Conservation (phyloP, 768 basidiomycete genomes). For the Daedaleopsis sinensis region DNA sequence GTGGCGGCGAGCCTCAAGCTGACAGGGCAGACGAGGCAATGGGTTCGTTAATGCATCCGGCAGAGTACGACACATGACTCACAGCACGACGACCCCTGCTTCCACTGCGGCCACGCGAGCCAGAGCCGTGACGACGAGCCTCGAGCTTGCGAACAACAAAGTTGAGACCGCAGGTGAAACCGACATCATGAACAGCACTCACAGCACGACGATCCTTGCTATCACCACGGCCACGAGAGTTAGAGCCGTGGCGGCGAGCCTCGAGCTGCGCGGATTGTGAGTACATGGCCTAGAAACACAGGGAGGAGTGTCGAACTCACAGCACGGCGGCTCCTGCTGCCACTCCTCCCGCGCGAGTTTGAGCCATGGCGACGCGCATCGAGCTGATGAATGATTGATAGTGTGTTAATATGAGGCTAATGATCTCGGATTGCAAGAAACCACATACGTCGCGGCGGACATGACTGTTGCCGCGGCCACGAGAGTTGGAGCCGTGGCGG, state of each 20-base stretch:
- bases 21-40: no score
- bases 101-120: constrained; percentile 6
- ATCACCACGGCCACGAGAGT: not conserved
- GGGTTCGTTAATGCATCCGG: no score
- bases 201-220: constrained; percentile 2
- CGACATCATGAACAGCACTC: not conserved
- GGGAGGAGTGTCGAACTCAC: not conserved
- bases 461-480: not conserved
- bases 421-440: not conserved
- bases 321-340: constrained; percentile 6
- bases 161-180: not conserved
- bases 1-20: constrained; percentile 7
- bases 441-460: constrained; percentile 1
- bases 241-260: constrained; percentile 15
- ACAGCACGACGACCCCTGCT: not conserved
- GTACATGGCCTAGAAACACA: no score
- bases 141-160: not conserved
- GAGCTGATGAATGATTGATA: not conserved
- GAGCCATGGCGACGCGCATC: constrained; percentile 16
- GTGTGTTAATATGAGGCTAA: not conserved
- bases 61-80: not conserved
- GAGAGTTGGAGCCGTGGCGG: constrained; percentile 12
- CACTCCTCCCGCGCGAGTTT: constrained; percentile 3
- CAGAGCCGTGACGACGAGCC: constrained; percentile 17
- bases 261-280: not conserved